Conservation (phyloP, 805 yeast genomes). For the Metahyphopichia silvanorum region DNA sequence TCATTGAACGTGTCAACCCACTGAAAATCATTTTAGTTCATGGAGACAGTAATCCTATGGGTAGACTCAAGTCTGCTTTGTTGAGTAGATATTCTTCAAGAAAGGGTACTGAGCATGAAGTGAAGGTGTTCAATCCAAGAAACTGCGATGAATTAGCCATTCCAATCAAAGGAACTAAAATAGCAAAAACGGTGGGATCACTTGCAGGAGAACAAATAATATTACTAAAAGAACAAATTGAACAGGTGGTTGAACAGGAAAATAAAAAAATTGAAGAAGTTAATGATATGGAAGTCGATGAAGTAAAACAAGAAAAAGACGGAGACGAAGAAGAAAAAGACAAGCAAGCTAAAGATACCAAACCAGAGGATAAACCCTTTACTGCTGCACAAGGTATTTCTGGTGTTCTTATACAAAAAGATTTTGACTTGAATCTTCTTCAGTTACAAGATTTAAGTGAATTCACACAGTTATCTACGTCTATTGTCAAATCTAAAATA, state of each 20-base stretch:
- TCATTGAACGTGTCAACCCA: constrained; percentile 86
- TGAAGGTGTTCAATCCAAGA: constrained; percentile 86
- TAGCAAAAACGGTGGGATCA: constrained; percentile 68
- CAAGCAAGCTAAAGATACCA: constrained; percentile 2
- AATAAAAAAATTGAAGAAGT: constrained; percentile 32
- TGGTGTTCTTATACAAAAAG: constrained; percentile 88
- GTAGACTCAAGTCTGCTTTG: constrained; percentile 89
- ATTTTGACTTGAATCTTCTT: constrained; percentile 80
- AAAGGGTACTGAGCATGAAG: constrained; percentile 85
- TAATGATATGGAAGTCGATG: constrained; percentile 9
- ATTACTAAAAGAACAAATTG: constrained; percentile 48
- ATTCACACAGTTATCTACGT: constrained; percentile 80
- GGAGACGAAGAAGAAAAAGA: constrained; percentile 4
- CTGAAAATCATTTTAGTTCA: constrained; percentile 86
- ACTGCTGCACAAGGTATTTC: constrained; percentile 44
- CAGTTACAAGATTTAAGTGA: constrained; percentile 87
- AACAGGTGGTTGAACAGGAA: constrained; percentile 50
- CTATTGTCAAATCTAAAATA: constrained; percentile 80
- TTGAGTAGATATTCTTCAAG: constrained; percentile 78
- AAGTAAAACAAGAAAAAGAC: constrained; percentile 4
- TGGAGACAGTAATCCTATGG: constrained; percentile 99
- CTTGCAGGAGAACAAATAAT: constrained; percentile 44
- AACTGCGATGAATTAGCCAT: constrained; percentile 79
- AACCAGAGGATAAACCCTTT: constrained; percentile 7
- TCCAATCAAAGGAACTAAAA: constrained; percentile 76